A percentile compares a stretch with the other conserved stretches of the same genome.
These are phyloP conservation scores for Decorospora gaudefroyi DNA, from an alignment of 2,329 filamentous ascomycete species.

Conservation along the genomic window DNA sequence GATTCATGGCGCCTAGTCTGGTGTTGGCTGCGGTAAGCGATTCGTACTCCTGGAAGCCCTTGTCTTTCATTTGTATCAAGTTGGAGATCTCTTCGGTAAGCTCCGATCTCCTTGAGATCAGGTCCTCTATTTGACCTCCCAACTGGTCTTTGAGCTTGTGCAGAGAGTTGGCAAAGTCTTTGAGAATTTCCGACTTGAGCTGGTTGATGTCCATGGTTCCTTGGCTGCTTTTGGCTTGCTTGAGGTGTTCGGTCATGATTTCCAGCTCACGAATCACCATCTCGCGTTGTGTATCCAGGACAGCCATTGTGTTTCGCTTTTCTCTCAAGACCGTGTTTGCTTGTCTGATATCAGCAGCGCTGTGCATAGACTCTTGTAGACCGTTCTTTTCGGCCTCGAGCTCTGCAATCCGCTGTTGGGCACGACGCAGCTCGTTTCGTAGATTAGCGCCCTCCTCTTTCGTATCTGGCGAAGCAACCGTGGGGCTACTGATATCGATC, in stretches of 20 bases:
- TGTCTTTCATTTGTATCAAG: slow-evolving; percentile 83
- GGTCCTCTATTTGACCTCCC: slow-evolving; percentile 74
- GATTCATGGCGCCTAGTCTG: slow-evolving; percentile 92
- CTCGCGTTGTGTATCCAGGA: slow-evolving; percentile 90
- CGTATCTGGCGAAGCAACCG: slow-evolving; percentile 61
- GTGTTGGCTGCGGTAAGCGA: slow-evolving; percentile 92
- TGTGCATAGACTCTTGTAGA: slow-evolving; percentile 59
- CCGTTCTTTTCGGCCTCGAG: slow-evolving; percentile 76
- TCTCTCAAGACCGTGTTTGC: slow-evolving; percentile 87
- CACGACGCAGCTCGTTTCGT: slow-evolving; percentile 76
- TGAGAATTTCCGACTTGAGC: slow-evolving; percentile 64
- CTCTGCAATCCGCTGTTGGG: slow-evolving; percentile 83
- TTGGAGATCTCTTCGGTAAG: slow-evolving; percentile 83
- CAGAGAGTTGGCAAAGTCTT: slow-evolving; percentile 65
- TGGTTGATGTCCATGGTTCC: slow-evolving; percentile 79
- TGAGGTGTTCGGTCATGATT: slow-evolving; percentile 84
- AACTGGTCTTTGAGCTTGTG: slow-evolving; percentile 80
- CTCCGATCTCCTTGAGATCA: slow-evolving; percentile 84
- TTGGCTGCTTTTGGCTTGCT: slow-evolving; percentile 78
- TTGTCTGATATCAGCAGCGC: slow-evolving; percentile 67
- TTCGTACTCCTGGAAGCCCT: slow-evolving; percentile 93
- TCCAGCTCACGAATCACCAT: slow-evolving; percentile 93
- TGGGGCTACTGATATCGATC: slow-evolving; percentile 69
- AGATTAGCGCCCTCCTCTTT: slow-evolving; percentile 53
- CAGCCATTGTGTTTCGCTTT: slow-evolving; percentile 93